Conservation (phyloP, 2,329 filamentous ascomycete genomes). For the Colletotrichum lentis region DNA sequence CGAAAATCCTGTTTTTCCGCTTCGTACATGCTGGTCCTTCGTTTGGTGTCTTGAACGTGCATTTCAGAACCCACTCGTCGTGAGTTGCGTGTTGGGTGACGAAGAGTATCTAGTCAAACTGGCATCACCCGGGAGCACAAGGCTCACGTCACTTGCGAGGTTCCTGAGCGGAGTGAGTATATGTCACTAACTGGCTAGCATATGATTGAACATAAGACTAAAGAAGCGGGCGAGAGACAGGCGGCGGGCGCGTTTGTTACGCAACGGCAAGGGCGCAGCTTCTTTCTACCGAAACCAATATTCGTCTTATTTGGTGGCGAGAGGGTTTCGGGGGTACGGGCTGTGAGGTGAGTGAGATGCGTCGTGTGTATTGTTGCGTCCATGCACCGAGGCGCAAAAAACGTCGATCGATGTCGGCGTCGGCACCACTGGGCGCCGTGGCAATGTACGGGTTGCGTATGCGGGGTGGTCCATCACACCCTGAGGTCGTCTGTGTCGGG, state of each 20-base stretch:
- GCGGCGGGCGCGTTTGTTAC: background rate
- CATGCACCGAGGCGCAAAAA: background rate
- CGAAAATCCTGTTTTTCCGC: constrained; percentile 34
- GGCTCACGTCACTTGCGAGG: no score
- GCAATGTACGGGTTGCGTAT: background rate
- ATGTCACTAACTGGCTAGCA: no score
- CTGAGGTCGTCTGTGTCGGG: background rate
- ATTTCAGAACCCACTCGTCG: no score
- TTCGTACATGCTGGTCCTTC: background rate
- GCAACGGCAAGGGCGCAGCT: background rate
- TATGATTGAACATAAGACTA: no score
- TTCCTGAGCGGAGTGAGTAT: no score
- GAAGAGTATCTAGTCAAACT: no score
- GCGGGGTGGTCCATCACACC: no score
- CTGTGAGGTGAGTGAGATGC: no score
- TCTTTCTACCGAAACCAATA: background rate
- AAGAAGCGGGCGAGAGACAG: no score
- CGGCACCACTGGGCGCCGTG: background rate
- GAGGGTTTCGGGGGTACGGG: background rate
- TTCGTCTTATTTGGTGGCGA: background rate
- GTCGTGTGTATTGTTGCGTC: background rate
- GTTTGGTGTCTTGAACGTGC: background rate
- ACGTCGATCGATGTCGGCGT: background rate
- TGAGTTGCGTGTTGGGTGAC: no score
- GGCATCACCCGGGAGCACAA: no score